phyloP scores from a whole-genome alignment of 768 basidiomycete species.

The Serpula lacrymans region DNA sequence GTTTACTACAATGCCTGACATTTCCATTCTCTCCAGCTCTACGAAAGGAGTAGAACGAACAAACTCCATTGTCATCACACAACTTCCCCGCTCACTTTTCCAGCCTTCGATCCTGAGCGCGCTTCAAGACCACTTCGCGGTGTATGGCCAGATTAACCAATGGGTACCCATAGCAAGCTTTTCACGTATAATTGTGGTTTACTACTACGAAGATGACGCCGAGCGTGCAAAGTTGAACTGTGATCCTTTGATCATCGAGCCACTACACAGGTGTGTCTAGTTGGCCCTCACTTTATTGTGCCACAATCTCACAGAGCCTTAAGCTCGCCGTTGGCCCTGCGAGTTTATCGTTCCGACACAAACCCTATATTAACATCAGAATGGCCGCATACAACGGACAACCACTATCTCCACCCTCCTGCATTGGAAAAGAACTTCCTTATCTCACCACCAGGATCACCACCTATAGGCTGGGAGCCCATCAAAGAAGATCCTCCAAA shows the following conservation, averaged over 20 bases:
- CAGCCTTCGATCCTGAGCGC: conserved; percentile 62
- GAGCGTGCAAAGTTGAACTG: conserved; percentile 63
- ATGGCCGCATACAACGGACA: conserved; percentile 18
- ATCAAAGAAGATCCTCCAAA: conserved; percentile 91
- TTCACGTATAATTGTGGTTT: conserved; percentile 81
- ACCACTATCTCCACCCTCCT: conserved; percentile 62
- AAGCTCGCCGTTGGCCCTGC: conserved; percentile 47
- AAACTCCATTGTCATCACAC: conserved; percentile 83
- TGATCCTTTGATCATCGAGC: conserved; percentile 61
- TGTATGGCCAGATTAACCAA: conserved; percentile 79
- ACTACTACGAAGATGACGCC: conserved; percentile 56
- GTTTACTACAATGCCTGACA: conserved; percentile 18
- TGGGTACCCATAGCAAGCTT: conserved; percentile 90
- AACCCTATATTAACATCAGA: conserved; percentile 52
- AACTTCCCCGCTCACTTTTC: conserved; percentile 77
- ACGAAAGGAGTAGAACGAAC: conserved; percentile 36
- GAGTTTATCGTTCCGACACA: conserved; percentile 73
- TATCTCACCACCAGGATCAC: conserved; percentile 96
- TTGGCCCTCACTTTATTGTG: conserved; percentile 6
- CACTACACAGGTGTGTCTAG: conserved; percentile 46
- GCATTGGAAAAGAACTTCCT: conserved; percentile 89
- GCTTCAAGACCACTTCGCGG: conserved; percentile 66
- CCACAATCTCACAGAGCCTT: conserved; percentile 32
- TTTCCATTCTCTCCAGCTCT: conserved; percentile 24
- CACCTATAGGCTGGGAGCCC: conserved; percentile 95